Base-by-base conservation (phyloP, 208 protist species). In the Leishmania amazonensis region DNA sequence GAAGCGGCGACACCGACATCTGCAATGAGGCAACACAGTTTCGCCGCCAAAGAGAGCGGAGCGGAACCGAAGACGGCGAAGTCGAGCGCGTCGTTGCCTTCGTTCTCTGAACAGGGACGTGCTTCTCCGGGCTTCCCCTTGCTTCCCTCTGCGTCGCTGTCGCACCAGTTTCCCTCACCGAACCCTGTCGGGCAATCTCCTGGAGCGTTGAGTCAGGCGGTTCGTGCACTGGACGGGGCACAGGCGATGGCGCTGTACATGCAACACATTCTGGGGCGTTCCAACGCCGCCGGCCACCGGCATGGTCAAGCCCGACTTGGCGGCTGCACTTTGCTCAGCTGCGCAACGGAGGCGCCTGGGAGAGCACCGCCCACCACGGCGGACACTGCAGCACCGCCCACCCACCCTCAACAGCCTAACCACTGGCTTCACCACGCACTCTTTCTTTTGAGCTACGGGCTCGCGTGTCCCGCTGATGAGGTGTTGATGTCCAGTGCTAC, bases 361-460 rank as follows among this genome's bases (percentile, higher is more conserved):
- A 51, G 24, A 74, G 70, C 8, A 19, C 24, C 17, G 7, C 45
- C 45, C 45, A 35, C 45, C 70, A 53, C 9, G n/a, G 24, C 28
- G 5, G 70, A 38, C 28, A 53, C 42, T 1, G 51, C 51, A 64
- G 47, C 73, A 62, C 5, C 31, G 2, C 38, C 49, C 47, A 17
- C 24, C 45, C n/a, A n/a, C 21, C 45, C 45, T 40, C 38, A 11
- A 40, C 75, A 47, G 42, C 2, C 21, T 31, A 60, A 71, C 47
- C 76, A 47, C 24, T 94, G 90, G 90, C 64, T 90, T n/a, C 84
- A 80, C 15, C 90, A 94, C 78, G 57, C 86, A 38, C 78, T 89
- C 0, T 91, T 94, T 75, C 81, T 94, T n/a, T 72, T 91, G 53
- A 78, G 80, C 64, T 83, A 87, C 62, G 86, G 80, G 24, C 42